Conservation (phyloP, 2,329 filamentous ascomycete species). For the Colletotrichum sp. region DNA sequence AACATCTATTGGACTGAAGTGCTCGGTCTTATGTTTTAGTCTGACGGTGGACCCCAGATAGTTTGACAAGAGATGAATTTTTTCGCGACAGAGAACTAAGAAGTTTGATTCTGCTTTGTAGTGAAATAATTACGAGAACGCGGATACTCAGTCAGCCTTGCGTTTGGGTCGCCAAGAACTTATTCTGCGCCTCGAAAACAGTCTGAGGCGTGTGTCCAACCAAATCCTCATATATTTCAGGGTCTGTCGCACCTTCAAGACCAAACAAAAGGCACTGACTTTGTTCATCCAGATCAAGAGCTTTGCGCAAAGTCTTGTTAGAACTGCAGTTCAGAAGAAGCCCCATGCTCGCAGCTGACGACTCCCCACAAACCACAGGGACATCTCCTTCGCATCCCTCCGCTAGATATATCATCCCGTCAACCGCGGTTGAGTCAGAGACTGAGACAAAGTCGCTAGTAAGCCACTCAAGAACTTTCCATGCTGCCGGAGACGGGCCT, state of each 20-base stretch:
- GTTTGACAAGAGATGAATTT: not conserved
- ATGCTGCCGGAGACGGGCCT: not conserved
- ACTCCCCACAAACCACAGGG: not conserved
- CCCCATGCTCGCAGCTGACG: not conserved
- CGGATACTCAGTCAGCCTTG: not conserved
- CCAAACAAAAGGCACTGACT: not conserved
- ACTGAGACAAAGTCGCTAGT: not conserved
- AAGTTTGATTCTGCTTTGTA: not conserved
- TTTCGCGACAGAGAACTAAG: not conserved
- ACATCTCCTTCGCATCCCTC: not conserved
- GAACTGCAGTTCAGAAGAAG: not conserved
- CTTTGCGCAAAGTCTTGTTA: not conserved
- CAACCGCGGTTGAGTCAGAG: not conserved
- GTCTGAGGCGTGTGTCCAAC: not conserved
- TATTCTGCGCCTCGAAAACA: not conserved
- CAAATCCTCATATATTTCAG: not conserved
- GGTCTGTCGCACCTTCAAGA: not conserved
- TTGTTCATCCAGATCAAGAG: not conserved
- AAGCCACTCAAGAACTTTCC: not conserved
- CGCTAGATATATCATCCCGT: not conserved
- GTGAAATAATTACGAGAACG: not conserved
- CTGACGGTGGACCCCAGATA: not conserved
- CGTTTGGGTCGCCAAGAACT: not conserved
- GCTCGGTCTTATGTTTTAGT: not conserved
- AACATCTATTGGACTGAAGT: not conserved